Conservation (phyloP, 1,139 yeast species). For the Arxiozyma slooffiae region DNA sequence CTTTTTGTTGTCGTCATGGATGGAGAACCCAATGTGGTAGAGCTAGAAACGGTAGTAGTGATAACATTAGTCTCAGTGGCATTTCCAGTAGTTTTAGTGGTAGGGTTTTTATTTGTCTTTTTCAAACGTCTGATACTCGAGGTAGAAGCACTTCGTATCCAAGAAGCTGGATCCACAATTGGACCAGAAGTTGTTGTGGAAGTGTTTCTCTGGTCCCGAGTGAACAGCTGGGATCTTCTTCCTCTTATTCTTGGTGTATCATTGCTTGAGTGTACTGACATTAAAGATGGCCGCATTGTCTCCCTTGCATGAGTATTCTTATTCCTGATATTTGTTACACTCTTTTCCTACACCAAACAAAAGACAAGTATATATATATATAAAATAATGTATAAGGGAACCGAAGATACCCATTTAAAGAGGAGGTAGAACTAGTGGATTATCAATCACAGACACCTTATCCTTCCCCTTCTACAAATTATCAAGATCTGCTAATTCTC, state of each 20-base stretch:
- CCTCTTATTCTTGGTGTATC: conserved; percentile 3
- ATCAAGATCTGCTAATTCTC: background rate
- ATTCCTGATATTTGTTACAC: too few relatives aligned
- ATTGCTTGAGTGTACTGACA: background rate
- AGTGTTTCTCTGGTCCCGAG: background rate
- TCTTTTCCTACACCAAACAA: background rate
- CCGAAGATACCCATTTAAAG: too few relatives aligned
- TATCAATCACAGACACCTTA: too few relatives aligned
- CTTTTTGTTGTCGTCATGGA: background rate
- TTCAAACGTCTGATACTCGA: conserved; percentile 4
- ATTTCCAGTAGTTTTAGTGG: conserved; percentile 1
- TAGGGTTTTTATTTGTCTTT: background rate
- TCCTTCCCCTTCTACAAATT: too few relatives aligned
- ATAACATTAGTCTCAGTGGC: background rate
- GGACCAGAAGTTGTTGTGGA: background rate
- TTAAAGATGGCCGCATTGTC: background rate
- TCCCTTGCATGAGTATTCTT: background rate
- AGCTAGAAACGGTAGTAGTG: background rate
- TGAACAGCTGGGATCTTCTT: conserved; percentile 1
- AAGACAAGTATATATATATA: too few relatives aligned
- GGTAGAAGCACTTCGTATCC: conserved; percentile 11
- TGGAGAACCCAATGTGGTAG: too few relatives aligned
- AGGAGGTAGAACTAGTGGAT: too few relatives aligned
- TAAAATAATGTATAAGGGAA: too few relatives aligned
- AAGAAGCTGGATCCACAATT: conserved; percentile 1